phyloP scores from a whole-genome alignment of 495 filamentous ascomycete species.

The Podospora sp. region DNA sequence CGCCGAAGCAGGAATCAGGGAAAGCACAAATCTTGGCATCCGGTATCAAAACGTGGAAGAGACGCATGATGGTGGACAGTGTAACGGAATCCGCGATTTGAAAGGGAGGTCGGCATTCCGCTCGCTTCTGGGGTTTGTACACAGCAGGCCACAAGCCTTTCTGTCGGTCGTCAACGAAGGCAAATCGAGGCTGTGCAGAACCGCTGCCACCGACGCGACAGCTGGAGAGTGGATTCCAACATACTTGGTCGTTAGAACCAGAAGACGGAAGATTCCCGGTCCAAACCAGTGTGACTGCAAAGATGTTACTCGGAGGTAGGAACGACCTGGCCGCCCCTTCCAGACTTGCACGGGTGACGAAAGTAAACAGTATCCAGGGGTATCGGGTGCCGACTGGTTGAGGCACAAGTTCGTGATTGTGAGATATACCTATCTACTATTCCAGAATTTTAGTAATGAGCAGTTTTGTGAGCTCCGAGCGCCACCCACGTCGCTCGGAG shows the following conservation, averaged over 20 bases:
- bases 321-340: no score
- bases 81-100: background rate
- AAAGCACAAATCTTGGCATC: background rate
- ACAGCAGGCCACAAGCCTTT: background rate
- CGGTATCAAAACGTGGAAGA: background rate
- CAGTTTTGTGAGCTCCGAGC: no score
- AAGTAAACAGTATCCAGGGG: background rate
- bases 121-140: background rate
- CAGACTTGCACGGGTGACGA: no score
- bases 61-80: background rate
- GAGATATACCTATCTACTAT: no score
- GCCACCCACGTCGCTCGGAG: no score
- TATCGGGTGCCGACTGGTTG: background rate
- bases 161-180: background rate
- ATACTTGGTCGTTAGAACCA: no score
- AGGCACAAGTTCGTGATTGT: no score
- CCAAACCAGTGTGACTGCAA: no score
- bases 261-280: no score
- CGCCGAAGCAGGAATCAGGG: background rate
- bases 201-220: background rate
- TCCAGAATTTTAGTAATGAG: constrained; percentile 26
- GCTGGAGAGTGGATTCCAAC: no score
- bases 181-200: background rate
- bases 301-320: no score
- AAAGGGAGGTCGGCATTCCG: background rate